Base-by-base conservation (phyloP, 805 yeast genomes). In the Pichia scutulata region DNA sequence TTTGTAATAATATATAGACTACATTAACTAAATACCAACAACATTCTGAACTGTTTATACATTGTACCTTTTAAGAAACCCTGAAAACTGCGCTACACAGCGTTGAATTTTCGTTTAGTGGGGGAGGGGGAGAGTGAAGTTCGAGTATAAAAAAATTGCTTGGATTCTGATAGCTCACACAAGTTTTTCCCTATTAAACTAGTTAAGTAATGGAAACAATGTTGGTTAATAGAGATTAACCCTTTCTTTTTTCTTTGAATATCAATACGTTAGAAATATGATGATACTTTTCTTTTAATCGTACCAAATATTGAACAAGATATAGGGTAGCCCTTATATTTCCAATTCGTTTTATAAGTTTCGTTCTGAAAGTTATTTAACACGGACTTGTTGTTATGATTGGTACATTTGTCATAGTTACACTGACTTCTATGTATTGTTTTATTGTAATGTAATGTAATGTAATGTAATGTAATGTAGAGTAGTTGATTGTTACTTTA, bases 371-470 rank as follows among this genome's bases (percentile, higher is more conserved):
- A 45, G 64, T 57, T 23, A 44, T 49, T 75, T 74, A 80, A 80
- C 75, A 77, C 71, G 75, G 66, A 59, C 64, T 68, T 59, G 63
- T 62, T 70, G 82, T 80, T 60, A 72, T 78, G 84, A 78, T 70
- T 66, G 83, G 86, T 78, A 84, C 73, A 68, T 73, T 73, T 75
- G 92, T 85, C 90, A 85, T 85, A 85, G 90, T 84, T 84, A 84
- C 90, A 84, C 90, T 84, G 90, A 84, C 52, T 42, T 36, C 23
- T 37, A 37, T 26, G 28, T 39, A n/a, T 9, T 43, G 25, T 16
- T 33, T 28, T 5, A 13, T 3, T 10, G 16, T 16, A 33, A 14
- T 33, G 37, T 33, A 33, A 4, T 28, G 33, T 28, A 28, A 3
- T 28, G 33, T 28, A 19, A 7, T 37, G 23, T 37, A 7, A 33